These are phyloP conservation scores for Tylopilus sp. DNA, from an alignment of 768 basidiomycete species.

Conservation along the genomic window DNA sequence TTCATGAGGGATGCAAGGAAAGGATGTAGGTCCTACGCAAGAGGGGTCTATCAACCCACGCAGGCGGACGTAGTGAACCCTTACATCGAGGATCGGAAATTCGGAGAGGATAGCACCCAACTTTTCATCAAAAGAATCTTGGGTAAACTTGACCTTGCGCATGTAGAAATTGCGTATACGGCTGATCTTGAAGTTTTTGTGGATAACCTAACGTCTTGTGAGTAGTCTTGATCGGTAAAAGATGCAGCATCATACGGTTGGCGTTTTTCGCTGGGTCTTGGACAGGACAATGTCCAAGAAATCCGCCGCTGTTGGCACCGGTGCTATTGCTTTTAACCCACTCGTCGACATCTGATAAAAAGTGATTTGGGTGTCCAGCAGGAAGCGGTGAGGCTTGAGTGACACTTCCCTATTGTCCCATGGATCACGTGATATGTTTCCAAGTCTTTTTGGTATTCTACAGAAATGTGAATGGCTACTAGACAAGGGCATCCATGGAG, in stretches of 20 bases:
- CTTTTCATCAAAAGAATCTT: slow-evolving; percentile 95
- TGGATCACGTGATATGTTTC: slow-evolving; percentile 8
- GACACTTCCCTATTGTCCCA: slow-evolving; percentile 10
- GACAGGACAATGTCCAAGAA: slow-evolving; percentile 93
- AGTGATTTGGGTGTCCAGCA: neutral
- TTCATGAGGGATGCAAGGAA: slow-evolving; percentile 96
- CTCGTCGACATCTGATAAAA: slow-evolving; percentile 63
- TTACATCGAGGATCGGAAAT: slow-evolving; percentile 96
- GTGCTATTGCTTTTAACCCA: slow-evolving; percentile 94
- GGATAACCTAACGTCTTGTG: slow-evolving; percentile 67
- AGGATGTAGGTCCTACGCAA: slow-evolving; percentile 79
- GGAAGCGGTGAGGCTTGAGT: neutral
- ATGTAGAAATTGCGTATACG: slow-evolving; percentile 98
- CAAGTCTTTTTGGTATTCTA: slow-evolving; percentile 14
- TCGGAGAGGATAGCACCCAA: slow-evolving; percentile 89
- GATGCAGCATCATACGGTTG: slow-evolving; percentile 55
- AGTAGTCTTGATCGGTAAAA: neutral
- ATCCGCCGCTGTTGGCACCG: slow-evolving; percentile 95
- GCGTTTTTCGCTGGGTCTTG: slow-evolving; percentile 95
- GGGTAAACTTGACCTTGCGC: slow-evolving; percentile 99
- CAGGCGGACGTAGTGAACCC: slow-evolving; percentile 30
- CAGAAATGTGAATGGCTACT: slow-evolving; percentile 19
- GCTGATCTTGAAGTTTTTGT: slow-evolving; percentile 99
- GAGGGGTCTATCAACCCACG: slow-evolving; percentile 2
- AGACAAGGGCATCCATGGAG: slow-evolving; percentile 22